Conservation (phyloP, 2,329 filamentous ascomycete species). For the Metarhizium guizhouense region DNA sequence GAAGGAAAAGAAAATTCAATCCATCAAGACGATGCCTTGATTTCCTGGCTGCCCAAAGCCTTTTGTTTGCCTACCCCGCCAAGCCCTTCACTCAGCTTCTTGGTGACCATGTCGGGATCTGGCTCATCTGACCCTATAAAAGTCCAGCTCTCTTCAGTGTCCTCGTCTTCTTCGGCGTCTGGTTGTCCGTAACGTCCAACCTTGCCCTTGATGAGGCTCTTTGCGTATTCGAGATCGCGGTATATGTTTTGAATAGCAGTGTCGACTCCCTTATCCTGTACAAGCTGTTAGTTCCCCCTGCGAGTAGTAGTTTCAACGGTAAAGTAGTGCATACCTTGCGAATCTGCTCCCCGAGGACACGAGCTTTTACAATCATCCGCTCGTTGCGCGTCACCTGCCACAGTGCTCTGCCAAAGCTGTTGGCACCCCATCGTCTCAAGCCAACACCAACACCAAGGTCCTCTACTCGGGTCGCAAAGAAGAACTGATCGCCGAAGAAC, state of each 20-base stretch:
- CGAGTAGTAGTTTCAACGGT: background rate
- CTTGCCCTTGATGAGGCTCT: slow-evolving; percentile 65
- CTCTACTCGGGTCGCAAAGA: slow-evolving; percentile 84
- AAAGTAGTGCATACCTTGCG: slow-evolving; percentile 53
- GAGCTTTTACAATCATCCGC: slow-evolving; percentile 84
- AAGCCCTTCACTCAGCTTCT: slow-evolving; percentile 29
- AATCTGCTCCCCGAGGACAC: slow-evolving; percentile 75
- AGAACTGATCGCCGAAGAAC: slow-evolving; percentile 97
- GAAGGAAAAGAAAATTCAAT: background rate
- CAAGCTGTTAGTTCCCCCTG: slow-evolving; percentile 17
- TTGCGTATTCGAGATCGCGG: slow-evolving; percentile 88
- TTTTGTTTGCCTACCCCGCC: slow-evolving; percentile 12
- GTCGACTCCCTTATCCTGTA: slow-evolving; percentile 80
- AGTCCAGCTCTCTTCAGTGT: slow-evolving; percentile 80
- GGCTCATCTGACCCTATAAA: slow-evolving; percentile 59
- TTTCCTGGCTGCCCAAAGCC: slow-evolving; percentile 15
- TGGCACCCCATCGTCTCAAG: slow-evolving; percentile 83
- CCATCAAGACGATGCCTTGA: background rate
- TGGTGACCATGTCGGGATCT: slow-evolving; percentile 33
- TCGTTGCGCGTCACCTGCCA: slow-evolving; percentile 89
- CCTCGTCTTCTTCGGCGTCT: slow-evolving; percentile 38
- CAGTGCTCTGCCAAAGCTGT: slow-evolving; percentile 72
- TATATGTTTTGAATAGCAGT: slow-evolving; percentile 89
- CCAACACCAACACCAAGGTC: slow-evolving; percentile 88
- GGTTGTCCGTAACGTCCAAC: slow-evolving; percentile 37